Conservation (phyloP, 495 filamentous ascomycete genomes). For the Cercophora scortea region DNA sequence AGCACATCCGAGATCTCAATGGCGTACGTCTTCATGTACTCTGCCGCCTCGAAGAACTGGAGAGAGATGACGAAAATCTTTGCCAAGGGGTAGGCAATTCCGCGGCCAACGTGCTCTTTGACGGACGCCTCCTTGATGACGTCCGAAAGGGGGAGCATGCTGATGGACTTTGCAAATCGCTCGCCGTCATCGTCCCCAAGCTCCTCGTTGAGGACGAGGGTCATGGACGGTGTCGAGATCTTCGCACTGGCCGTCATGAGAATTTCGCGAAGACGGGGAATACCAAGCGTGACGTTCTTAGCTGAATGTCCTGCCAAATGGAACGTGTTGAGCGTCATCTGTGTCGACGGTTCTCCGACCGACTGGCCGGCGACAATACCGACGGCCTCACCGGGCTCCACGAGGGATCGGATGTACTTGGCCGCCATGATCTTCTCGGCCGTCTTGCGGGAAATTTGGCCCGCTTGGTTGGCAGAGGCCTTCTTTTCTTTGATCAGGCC, state of each 20-base stretch:
- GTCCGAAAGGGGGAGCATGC: conserved; percentile 77
- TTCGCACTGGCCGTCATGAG: conserved; percentile 89
- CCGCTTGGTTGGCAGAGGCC: conserved; percentile 17
- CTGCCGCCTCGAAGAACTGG: conserved; percentile 71
- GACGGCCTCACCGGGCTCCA: conserved; percentile 98
- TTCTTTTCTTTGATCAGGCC: conserved; percentile 72
- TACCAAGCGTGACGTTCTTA: conserved; percentile 98
- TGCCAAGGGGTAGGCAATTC: conserved; percentile 54
- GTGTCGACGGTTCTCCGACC: conserved; percentile 92
- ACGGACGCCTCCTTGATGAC: conserved; percentile 78
- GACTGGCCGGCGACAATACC: conserved; percentile 96
- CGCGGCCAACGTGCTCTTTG: conserved; percentile 64
- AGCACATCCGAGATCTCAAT: conserved; percentile 72
- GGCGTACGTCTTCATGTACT: conserved; percentile 79
- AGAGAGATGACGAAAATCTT: conserved; percentile 82
- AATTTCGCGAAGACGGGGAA: conserved; percentile 94
- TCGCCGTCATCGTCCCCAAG: conserved; percentile 61
- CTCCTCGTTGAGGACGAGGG: conserved; percentile 67
- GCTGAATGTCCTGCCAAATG: conserved; percentile 97
- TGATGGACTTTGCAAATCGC: conserved; percentile 85
- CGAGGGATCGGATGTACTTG: conserved; percentile 85
- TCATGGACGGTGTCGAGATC: conserved; percentile 92
- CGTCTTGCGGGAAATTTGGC: conserved; percentile 55
- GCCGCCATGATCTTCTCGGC: conserved; percentile 78
- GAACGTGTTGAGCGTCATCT: conserved; percentile 99